These are phyloP conservation scores for Cyberlindnera nakhonratchasimensis DNA, from an alignment of 805 yeast species.

Conservation along the genomic window DNA sequence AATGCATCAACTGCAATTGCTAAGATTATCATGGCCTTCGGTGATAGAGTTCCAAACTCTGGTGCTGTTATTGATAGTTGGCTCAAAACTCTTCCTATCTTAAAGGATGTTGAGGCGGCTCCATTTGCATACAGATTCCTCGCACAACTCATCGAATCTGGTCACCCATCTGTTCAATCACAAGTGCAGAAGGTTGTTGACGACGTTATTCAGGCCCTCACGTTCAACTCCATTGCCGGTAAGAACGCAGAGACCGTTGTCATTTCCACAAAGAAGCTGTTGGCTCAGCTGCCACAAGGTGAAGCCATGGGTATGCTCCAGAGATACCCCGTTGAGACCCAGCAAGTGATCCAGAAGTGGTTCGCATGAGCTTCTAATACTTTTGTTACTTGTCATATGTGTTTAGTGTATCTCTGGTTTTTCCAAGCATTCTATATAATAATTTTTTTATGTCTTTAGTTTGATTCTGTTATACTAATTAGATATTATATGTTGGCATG, in stretches of 20 bases:
- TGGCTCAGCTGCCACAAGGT: conserved; percentile 62
- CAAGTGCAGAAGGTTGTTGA: conserved; percentile 63
- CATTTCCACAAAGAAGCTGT: conserved; percentile 56
- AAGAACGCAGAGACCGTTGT: conserved; percentile 66
- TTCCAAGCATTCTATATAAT: background rate
- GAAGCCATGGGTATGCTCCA: conserved; percentile 64
- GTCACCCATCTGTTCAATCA: conserved; percentile 53
- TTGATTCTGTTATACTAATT: background rate
- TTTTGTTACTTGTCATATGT: background rate
- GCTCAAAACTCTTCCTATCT: conserved; percentile 78
- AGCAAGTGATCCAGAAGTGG: conserved; percentile 57
- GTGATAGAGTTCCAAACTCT: conserved; percentile 55
- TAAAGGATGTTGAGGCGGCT: conserved; percentile 86
- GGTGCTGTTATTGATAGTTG: conserved; percentile 67
- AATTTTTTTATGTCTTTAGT: background rate
- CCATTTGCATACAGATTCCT: conserved; percentile 76
- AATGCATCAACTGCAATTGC: conserved; percentile 81
- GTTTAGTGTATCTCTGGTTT: background rate
- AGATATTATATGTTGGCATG: background rate
- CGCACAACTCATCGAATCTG: conserved; percentile 62
- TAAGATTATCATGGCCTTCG: conserved; percentile 66
- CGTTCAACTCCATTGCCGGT: conserved; percentile 64
- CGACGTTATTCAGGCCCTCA: conserved; percentile 68
- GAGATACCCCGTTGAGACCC: conserved; percentile 58
- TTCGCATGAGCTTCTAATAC: conserved; percentile 42